phyloP scores from a whole-genome alignment of 2,329 filamentous ascomycete species.

The Fusarium tricinctum region DNA sequence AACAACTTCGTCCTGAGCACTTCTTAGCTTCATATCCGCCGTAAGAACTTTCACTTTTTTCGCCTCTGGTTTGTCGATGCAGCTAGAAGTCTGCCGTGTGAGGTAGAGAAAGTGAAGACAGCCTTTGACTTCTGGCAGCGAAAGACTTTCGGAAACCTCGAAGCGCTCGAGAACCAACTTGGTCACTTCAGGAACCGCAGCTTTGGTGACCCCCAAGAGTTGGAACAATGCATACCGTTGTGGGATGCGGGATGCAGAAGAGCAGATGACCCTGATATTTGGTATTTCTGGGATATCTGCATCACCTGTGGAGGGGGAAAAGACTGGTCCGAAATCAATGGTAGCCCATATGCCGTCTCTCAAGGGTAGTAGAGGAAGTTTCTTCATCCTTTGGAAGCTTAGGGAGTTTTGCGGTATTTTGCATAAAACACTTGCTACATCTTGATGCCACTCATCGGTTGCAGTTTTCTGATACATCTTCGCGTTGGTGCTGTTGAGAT shows the following conservation, averaged over 20 bases:
- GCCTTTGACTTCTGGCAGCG: neutral
- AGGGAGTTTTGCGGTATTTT: neutral
- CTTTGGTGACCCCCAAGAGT: conserved; percentile 15
- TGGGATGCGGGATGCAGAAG: conserved; percentile 18
- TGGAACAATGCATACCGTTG: neutral
- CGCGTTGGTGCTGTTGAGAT: conserved; percentile 12
- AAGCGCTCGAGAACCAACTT: too few relatives aligned
- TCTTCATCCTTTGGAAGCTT: neutral
- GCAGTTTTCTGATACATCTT: conserved; percentile 8
- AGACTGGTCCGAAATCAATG: conserved; percentile 9
- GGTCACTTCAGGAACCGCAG: neutral
- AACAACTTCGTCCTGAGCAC: neutral
- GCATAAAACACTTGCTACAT: conserved; percentile 2
- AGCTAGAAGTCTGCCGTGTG: too few relatives aligned
- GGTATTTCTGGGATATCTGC: conserved; percentile 9
- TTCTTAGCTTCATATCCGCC: rapidly evolving
- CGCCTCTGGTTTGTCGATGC: neutral
- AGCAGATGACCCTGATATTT: neutral
- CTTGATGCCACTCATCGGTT: conserved; percentile 23
- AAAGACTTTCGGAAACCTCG: rapidly evolving
- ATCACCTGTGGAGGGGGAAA: conserved; percentile 12
- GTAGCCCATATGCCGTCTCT: conserved; percentile 22
- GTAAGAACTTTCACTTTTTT: neutral
- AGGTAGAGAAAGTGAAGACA: too few relatives aligned
- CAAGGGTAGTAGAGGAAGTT: conserved; percentile 20